phyloP scores from a whole-genome alignment of 169 alveolate genomes.

The Cystoisospora suis region DNA sequence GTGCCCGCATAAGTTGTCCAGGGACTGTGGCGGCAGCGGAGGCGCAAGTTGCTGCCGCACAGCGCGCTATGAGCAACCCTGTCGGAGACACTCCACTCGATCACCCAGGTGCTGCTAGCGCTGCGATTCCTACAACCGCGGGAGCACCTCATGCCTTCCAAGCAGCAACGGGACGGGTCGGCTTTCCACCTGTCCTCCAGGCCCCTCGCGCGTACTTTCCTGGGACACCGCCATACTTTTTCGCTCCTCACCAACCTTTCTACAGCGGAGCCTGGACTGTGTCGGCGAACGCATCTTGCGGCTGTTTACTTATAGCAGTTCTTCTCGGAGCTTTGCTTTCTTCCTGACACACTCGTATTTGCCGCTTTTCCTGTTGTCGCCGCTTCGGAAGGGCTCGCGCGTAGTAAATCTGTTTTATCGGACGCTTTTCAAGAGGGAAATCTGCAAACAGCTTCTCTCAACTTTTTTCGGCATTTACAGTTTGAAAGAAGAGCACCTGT shows the following conservation, averaged over 20 bases:
- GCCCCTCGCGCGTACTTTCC: no score
- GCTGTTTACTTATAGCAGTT: no score
- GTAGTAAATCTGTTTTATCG: background rate
- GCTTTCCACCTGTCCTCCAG: background rate
- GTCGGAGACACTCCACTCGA: background rate
- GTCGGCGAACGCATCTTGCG: no score
- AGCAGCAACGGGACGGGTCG: slow-evolving; percentile 7
- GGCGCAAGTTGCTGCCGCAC: slow-evolving; percentile 1
- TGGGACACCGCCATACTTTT: no score
- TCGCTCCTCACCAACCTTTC: no score
- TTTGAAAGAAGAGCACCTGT: background rate
- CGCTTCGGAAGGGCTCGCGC: no score
- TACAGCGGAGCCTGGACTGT: no score
- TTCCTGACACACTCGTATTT: no score
- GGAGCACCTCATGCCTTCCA: background rate
- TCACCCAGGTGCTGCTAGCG: background rate
- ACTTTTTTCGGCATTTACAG: no score
- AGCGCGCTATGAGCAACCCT: slow-evolving; percentile 23
- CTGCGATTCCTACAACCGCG: background rate
- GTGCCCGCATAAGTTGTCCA: slow-evolving; percentile 28
- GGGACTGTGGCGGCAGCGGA: slow-evolving; percentile 7
- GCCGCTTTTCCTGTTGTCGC: no score
- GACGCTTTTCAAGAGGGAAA: background rate
- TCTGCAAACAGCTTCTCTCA: no score
- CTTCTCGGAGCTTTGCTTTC: no score